Evolutionary conservation across 2,329 filamentous ascomycete species (phyloP).

Genomic region (Penicillium sp.): DNA sequence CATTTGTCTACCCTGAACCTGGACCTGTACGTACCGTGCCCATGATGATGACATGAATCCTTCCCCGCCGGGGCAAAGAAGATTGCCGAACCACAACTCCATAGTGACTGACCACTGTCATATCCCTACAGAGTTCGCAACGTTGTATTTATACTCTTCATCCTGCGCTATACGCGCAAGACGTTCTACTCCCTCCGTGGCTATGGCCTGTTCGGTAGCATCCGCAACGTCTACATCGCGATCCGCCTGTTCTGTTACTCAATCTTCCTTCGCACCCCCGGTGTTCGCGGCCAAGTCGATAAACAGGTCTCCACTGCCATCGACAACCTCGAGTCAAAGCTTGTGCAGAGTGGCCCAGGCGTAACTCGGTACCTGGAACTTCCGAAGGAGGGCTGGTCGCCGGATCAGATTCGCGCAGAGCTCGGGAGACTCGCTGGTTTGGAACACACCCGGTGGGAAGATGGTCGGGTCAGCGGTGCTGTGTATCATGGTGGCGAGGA

Average conservation of each 20-base stretch:
- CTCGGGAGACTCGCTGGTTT: constrained; percentile 74
- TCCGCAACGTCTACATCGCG: constrained; percentile 69
- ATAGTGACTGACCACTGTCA: constrained; percentile 5
- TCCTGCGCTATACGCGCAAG: constrained; percentile 77
- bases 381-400: constrained; percentile 77
- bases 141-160: constrained; percentile 81
- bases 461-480: constrained; percentile 87
- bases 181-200: constrained; percentile 81
- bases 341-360: constrained; percentile 69
- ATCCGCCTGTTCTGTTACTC: constrained; percentile 74
- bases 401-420: constrained; percentile 75
- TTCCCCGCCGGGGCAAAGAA: too few relatives aligned
- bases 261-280: constrained; percentile 79
- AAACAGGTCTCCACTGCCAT: constrained; percentile 79
- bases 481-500: constrained; percentile 92
- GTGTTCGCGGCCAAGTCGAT: constrained; percentile 80
- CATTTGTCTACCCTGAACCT: constrained; percentile 40
- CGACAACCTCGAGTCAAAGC: constrained; percentile 75
- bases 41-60: too few relatives aligned
- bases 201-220: constrained; percentile 77
- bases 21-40: constrained; percentile 39
- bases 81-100: constrained; percentile 9
- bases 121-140: constrained; percentile 67
- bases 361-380: constrained; percentile 71
- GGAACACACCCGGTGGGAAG: constrained; percentile 96